Percentiles rank a stretch among this genome's conserved stretches.
phyloP scores from a whole-genome alignment of 208 protist species.

The Wallacemonas rigidus region DNA sequence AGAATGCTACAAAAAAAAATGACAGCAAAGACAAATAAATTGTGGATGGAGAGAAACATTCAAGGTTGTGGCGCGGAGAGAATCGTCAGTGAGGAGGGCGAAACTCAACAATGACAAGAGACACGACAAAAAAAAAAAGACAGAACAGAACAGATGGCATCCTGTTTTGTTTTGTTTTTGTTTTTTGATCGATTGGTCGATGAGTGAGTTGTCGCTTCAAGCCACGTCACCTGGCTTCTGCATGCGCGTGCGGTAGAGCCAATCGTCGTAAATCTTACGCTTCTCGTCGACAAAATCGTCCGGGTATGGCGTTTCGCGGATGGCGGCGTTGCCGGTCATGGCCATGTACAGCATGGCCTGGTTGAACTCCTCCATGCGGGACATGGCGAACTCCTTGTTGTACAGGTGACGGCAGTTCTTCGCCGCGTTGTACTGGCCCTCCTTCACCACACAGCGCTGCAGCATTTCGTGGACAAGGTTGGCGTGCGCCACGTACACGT shows the following conservation, averaged over 20 bases:
- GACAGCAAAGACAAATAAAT: not conserved
- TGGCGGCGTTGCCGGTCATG: constrained; percentile 82
- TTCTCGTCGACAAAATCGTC: constrained; percentile 86
- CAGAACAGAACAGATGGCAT: constrained; percentile 3
- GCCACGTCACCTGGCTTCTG: constrained; percentile 74
- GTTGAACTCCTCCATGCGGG: constrained; percentile 81
- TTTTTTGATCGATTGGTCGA: not conserved
- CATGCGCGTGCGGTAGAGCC: constrained; percentile 84
- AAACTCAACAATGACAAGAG: not conserved
- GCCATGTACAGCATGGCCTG: constrained; percentile 87
- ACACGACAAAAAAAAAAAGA: not conserved
- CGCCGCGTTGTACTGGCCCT: constrained; percentile 87
- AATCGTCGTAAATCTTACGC: constrained; percentile 88
- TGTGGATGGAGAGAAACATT: too few relatives aligned
- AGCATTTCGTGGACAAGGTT: constrained; percentile 82
- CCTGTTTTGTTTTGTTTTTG: constrained; percentile 4
- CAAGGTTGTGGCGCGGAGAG: too few relatives aligned
- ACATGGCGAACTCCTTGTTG: constrained; percentile 85
- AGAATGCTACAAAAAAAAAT: not conserved
- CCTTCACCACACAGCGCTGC: constrained; percentile 71
- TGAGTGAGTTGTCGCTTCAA: constrained; percentile 11
- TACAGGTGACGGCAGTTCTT: constrained; percentile 87
- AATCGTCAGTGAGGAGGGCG: too few relatives aligned
- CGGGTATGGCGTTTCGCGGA: constrained; percentile 85
- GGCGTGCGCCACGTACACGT: constrained; percentile 80